Conservation (phyloP, 768 basidiomycete species). For the Punctularia strigosozonata region DNA sequence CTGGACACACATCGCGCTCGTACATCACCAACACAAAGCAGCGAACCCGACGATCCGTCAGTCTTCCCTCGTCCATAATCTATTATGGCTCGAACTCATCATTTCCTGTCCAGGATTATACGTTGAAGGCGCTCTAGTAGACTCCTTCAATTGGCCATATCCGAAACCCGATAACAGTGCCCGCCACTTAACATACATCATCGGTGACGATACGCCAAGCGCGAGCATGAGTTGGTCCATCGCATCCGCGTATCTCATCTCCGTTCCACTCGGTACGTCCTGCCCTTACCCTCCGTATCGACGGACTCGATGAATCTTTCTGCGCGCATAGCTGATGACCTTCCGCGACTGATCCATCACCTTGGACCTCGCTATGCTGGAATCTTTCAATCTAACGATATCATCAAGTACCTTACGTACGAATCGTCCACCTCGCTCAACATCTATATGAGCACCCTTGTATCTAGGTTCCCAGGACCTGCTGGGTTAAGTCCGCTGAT, state of each 20-base stretch:
- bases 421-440: conserved; percentile 77
- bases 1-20: conserved; percentile 65
- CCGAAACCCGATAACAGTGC: conserved; percentile 35
- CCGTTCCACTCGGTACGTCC: conserved; percentile 40
- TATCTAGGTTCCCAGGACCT: no score
- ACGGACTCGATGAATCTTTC: conserved; percentile 4
- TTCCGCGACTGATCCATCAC: conserved; percentile 67
- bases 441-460: conserved; percentile 50
- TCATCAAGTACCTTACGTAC: conserved; percentile 73
- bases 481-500: conserved; percentile 33
- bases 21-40: conserved; percentile 48
- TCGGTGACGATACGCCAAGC: conserved; percentile 37
- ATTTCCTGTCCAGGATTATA: conserved; percentile 51
- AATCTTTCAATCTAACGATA: conserved; percentile 60
- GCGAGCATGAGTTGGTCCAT: conserved; percentile 54
- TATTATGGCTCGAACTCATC: neutral
- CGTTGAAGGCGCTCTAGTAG: conserved; percentile 57
- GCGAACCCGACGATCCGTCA: conserved; percentile 50
- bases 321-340: conserved; percentile 42
- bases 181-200: conserved; percentile 28
- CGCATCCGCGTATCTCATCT: conserved; percentile 52
- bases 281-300: neutral
- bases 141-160: conserved; percentile 52
- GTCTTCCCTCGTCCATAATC: conserved; percentile 2
- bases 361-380: conserved; percentile 71